phyloP scores from a whole-genome alignment of 192 early-diverging fungal species.

The Gonapodya prolifera region DNA sequence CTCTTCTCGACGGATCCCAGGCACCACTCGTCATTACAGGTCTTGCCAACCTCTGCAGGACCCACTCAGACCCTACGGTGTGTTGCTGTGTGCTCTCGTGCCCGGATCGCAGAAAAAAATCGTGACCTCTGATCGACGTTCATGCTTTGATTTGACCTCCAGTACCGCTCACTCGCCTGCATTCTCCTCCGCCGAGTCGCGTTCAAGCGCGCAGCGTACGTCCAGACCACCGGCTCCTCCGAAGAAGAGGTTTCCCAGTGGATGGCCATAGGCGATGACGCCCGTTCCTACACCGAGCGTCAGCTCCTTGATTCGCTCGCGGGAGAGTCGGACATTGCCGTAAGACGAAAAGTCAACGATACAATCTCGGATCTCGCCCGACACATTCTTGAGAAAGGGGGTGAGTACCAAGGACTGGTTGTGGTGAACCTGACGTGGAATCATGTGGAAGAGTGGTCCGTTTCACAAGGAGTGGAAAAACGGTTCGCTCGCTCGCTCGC shows the following conservation, averaged over 20 bases:
- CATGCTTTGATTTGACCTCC: not conserved
- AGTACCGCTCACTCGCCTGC: constrained; percentile 53
- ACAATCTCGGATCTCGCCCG: constrained; percentile 79
- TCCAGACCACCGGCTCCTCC: constrained; percentile 1
- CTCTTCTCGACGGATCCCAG: constrained; percentile 39
- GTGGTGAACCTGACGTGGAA: too few relatives aligned
- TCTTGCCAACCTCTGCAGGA: constrained; percentile 38
- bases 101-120: too few relatives aligned
- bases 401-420: not conserved
- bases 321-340: constrained; percentile 53
- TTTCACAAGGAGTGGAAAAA: not conserved
- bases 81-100: not conserved
- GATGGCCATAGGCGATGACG: constrained; percentile 49
- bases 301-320: constrained; percentile 69
- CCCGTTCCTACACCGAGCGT: constrained; percentile 53
- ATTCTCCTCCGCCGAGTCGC: constrained; percentile 60
- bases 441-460: not conserved
- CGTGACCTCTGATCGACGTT: too few relatives aligned
- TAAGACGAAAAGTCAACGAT: constrained; percentile 89
- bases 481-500: not conserved
- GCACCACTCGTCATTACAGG: constrained; percentile 43
- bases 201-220: constrained; percentile 21
- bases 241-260: constrained; percentile 48
- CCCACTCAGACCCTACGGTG: constrained; percentile 24
- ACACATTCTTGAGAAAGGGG: not conserved